These are phyloP conservation scores for Beauveria scarabaeidicola DNA, from an alignment of 2,329 filamentous ascomycete genomes.

Conservation along the genomic window DNA sequence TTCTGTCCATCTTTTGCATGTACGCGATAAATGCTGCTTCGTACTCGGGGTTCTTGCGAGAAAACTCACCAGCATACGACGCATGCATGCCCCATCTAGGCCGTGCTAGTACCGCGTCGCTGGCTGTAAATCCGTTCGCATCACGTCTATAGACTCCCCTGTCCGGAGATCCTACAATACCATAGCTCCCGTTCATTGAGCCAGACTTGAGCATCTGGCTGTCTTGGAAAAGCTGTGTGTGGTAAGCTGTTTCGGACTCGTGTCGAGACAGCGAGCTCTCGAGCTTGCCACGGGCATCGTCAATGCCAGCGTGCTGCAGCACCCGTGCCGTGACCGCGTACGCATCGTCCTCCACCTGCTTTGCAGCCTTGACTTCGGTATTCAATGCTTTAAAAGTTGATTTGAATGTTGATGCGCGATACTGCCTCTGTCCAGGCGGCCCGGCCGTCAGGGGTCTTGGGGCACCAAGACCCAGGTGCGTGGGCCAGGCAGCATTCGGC, in stretches of 20 bases:
- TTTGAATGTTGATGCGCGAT: slow-evolving; percentile 36
- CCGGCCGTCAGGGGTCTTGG: slow-evolving; percentile 47
- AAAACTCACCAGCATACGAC: not conserved
- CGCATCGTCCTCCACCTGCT: slow-evolving; percentile 17
- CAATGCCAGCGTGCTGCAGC: slow-evolving; percentile 17
- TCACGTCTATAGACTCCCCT: not conserved
- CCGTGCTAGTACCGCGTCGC: not conserved
- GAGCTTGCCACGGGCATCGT: slow-evolving; percentile 11
- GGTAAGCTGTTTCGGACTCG: slow-evolving; percentile 9
- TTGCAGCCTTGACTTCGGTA: slow-evolving; percentile 18
- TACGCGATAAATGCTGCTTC: not conserved
- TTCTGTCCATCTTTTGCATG: slow-evolving; percentile 4
- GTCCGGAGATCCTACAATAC: not conserved
- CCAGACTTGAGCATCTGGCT: not conserved
- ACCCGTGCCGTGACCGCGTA: slow-evolving; percentile 17
- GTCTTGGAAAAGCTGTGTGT: slow-evolving; percentile 6
- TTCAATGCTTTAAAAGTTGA: slow-evolving; percentile 27
- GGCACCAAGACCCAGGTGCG: slow-evolving; percentile 29
- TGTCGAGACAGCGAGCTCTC: slow-evolving; percentile 7
- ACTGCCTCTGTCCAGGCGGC: slow-evolving; percentile 45
- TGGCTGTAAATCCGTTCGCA: not conserved
- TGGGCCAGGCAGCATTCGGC: slow-evolving; percentile 15
- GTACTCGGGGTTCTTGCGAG: not conserved
- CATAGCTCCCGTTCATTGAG: not conserved
- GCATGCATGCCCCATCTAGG: not conserved